Base-by-base conservation (phyloP, 208 protist genomes). In the Acanthamoeba healyi region DNA sequence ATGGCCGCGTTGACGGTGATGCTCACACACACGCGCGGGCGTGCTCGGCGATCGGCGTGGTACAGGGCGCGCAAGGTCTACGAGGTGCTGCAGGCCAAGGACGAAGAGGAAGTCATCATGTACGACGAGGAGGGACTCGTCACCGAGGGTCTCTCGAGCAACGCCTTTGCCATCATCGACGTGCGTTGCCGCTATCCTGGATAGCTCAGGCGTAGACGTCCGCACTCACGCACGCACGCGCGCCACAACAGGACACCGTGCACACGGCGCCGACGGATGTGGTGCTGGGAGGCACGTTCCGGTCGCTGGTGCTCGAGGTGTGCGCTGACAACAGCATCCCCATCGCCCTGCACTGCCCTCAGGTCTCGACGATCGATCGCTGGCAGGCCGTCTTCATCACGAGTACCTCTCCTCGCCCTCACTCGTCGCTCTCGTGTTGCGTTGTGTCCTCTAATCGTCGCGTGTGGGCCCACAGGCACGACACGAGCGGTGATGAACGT, bases 101-200 rank as follows among this genome's bases (percentile, higher is more conserved):
- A 86, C 77, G 77, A 86, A 36, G 77, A 86, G 24, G 77, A 86
- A 42, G 77, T 86, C 24, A 86, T 86, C 26, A 86, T 86, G 77
- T 86, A 86, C 24, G 77, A 86, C 46, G 44, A 86, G 0, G 44
- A 86, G 0, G 77, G 77, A 6, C 44, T 86, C 24, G 77, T 86
- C 14, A 86, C 77, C 32, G 77, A 86, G 22, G 77, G 77, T n/a
- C 77, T 86, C n/a, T 86, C 77, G 32, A 86, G 77, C 77, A 86
- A 86, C 32, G 77, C 44, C 40, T 86, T 86, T 38, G 77, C 36
- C 40, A 86, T 86, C 40, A 2, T 22, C 26, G 77, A 86, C 44
- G 77, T 86, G n/a, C 22, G 44, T 40, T 24, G 26, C 12, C 65
- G n/a, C n/a, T n/a, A n/a, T 74, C 65, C 61, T 22, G 14, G 14